Evolutionary conservation across 2,329 filamentous ascomycete genomes (phyloP).

Genomic region (Gaeumannomyces sp.): DNA sequence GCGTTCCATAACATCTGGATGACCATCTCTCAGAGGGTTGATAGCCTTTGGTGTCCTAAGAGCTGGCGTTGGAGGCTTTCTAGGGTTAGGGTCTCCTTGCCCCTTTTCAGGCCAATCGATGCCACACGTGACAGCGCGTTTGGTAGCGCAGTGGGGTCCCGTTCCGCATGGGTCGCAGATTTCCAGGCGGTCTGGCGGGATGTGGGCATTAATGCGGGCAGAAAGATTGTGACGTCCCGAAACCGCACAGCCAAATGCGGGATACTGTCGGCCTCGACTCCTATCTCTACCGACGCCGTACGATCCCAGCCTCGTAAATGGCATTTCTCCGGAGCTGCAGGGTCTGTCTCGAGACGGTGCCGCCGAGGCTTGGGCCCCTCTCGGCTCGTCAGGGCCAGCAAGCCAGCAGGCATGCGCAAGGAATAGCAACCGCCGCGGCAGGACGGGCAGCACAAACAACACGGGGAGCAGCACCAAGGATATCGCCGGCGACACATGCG

Average conservation of each 20-base stretch:
- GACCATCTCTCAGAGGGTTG: too few species aligned
- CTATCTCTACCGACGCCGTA: too few species aligned
- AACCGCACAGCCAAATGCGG: neutral
- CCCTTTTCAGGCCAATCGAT: neutral
- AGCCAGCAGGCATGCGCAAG: neutral
- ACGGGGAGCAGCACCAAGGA: neutral
- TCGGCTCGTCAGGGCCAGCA: neutral
- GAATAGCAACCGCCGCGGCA: neutral
- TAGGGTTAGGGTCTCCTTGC: neutral
- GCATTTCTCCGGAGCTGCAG: conserved; percentile 7
- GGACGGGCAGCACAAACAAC: neutral
- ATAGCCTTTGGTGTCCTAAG: too few species aligned
- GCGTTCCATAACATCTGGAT: too few species aligned
- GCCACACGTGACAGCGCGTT: neutral
- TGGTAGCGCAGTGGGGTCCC: neutral
- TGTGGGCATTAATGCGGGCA: neutral
- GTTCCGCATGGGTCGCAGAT: neutral
- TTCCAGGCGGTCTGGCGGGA: neutral
- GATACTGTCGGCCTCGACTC: neutral
- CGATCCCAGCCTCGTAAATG: neutral
- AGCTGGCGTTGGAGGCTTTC: neutral
- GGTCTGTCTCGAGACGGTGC: conserved; percentile 6
- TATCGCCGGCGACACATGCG: neutral
- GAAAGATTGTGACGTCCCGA: neutral
- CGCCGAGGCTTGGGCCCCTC: conserved; percentile 3